Evolutionary conservation across 495 filamentous ascomycete species (phyloP), one percentile per base, ranked within the genome.

Genomic region (Evernia prunastri): DNA sequence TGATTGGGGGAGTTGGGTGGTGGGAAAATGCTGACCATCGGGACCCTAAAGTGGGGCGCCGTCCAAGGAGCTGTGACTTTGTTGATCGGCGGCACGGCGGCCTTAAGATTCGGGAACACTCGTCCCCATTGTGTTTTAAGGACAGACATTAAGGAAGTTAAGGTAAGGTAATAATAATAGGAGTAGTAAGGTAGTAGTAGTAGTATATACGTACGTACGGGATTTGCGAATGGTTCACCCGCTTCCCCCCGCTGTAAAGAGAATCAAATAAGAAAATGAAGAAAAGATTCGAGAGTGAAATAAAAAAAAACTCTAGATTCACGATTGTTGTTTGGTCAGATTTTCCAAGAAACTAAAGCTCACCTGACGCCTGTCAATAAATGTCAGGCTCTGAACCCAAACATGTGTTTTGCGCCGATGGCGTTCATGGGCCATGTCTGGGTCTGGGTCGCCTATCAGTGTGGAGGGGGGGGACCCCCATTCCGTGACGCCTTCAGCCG

Each of bases 41-140:
- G 51, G 15, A 54, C 4, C 29, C 51, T 54, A 54, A 20, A 54
- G 51, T 54, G 51, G 51, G 51, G 51, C 51, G 29, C 29, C 10
- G 15, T 31, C 29, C 29, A 8, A 27, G 49, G 49, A 54, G 27
- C 51, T 54, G 15, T 54, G 51, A 31, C 17, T 20, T 54, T 54
- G 29, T 8, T 33, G 51, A 54, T 54, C 51, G 51, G 51, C 51
- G 51, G 51, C 51, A 54, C 27, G 51, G 51, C 51, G 25, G 29
- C 51, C 51, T 20, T 54, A 54, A 54, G 29, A 33, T 54, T 54
- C 51, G 51, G 51, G 27, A 54, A 8, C 33, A 31, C 51, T 54
- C 51, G 51, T 54, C 29, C 51, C 51, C 20, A 35, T 54, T 37
- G 12, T n/a, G n/a, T n/a, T n/a, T n/a, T n/a, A 12, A 37, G 36